Evolutionary conservation across 106 monocot species (phyloP), one percentile per base, ranked within the genome.

Genomic region (Platanthera guangdongensis): DNA sequence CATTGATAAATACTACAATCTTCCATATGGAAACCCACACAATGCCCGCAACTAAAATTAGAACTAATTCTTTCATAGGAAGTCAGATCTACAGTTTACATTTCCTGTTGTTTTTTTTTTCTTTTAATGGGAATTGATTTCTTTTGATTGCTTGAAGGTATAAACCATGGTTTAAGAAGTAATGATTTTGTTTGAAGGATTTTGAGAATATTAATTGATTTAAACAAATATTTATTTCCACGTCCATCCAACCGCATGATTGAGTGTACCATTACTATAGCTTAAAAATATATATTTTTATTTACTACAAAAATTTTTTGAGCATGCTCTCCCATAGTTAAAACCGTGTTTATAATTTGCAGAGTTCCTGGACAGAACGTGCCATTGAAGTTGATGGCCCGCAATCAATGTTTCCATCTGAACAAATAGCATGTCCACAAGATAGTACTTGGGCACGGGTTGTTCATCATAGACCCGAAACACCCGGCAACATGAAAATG

Each of bases 341-440:
- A 65, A 39, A 3, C 32, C 10, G 32, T 11, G 32, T 3, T 65
- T 65, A 32, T 65, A 45, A 30, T 76, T 59, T 82, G 74, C 87
- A 97, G 96, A 97, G 89, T 76, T 97, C 93, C 46, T 97, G 91
- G 89, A 97, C 89, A 71, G 87, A 89, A 77, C 78, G 76, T 76
- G 88, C 84, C 1, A 88, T 79, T 52, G 92, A 88, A 78, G 64
- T 84, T 28, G 91, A 93, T 21, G 83, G 87, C 60, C 91, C 84
- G 5, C 88, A 81, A 68, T 69, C 78, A 72, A 32, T 82, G 63
- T 88, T 84, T 87, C 87, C 75, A 49, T 79, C 77, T 15, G 87
- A 84, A 84, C 87, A 83, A 51, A 72, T 86, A 65, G 79, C 81
- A 16, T 80, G 88, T 73, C 89, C 78, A 75, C 89, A 78, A 68